Base-by-base conservation (phyloP, 2,329 filamentous ascomycete species). In the Microdochium nivale region DNA sequence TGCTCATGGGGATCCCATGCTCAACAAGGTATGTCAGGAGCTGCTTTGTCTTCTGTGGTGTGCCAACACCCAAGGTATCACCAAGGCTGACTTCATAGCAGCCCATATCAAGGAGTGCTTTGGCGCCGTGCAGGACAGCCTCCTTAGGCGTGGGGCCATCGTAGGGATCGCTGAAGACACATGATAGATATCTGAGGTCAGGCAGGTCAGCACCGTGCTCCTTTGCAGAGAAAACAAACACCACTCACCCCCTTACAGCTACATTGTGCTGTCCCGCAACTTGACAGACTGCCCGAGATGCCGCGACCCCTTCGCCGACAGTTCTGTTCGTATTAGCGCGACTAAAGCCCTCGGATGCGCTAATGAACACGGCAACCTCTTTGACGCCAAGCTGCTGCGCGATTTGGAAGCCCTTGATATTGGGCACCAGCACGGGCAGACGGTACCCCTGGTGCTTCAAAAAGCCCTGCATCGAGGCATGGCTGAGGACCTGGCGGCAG, bases 61-160 rank as follows among this genome's bases (percentile, higher is more conserved):
- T 80, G 8, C 82, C 83, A 60, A 84, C 79, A 3, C 83, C 83
- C 0, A 82, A 77, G 0, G 83, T 87, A 54, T 87, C 83, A 1
- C 81, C 83, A 0, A 86, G 73, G n/a, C 78, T 81, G 51, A 86
- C 78, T 65, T 86, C 81, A 55, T 84, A 81, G 50, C 81, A 84
- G 11, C 83, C 83, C 70, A 81, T 78, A 43, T 80, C 75, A 0
- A 86, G 66, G 14, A 87, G 65, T 60, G 51, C 70, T 64, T 59
- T 56, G 0, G 72, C 72, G 23, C 68, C 67, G 3, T 72, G 63
- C 1, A 60, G 56, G 1, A 70, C 67, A 25, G 57, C 58, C 3
- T 53, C 23, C 1, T 59, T 58, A 0, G 58, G 50, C 1, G 67
- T 70, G 3, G 59, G 59, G 2, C 67, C 68, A 51, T 63, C 61